Base-by-base conservation (phyloP, 108 stramenopile species). In the Nitzschia palea region DNA sequence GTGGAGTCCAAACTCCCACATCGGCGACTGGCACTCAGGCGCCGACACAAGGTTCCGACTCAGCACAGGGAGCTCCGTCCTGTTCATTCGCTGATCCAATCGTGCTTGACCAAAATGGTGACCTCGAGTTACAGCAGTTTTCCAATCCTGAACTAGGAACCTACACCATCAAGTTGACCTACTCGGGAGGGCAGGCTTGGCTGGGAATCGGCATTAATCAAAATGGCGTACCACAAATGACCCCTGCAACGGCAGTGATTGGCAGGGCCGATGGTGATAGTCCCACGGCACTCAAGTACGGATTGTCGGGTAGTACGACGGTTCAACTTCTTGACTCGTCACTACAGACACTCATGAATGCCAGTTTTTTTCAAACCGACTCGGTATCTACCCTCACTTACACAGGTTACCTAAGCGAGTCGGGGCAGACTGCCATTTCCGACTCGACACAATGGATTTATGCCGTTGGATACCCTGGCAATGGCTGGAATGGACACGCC, bases 71-170 rank as follows among this genome's bases (percentile, higher is more conserved):
- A n/a, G n/a, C n/a, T n/a, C n/a, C n/a, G n/a, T n/a, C n/a, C n/a
- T 67, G 67, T 56, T 4, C 37, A 6, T 67, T 67, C 29, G 42
- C 67, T 2, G 55, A 55, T 20, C 50, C 50, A 12, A 44, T 56
- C 29, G n/a, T 23, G 0, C 23, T 67, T 15, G 54, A 67, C n/a
- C 20, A 56, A 17, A 48, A 25, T 25, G 40, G 59, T 18, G 33
- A 60, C 20, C 4, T 55, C 3, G 10, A 28, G 4, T 4, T 55
- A 27, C 54, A 55, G 30, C 54, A 55, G 28, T 9, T 31, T 6
- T 10, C 9, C n/a, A 29, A 55, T 29, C 12, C 30, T 4, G 28
- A 28, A 0, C 14, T 12, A 1, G 33, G 33, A n/a, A 56, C 55
- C 17, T 56, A 18, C 55, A 25, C 55, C 1, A 56, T 56, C 2